These are phyloP conservation scores for Penicillium argentinense DNA, from an alignment of 495 filamentous ascomycete species.

Conservation along the genomic window DNA sequence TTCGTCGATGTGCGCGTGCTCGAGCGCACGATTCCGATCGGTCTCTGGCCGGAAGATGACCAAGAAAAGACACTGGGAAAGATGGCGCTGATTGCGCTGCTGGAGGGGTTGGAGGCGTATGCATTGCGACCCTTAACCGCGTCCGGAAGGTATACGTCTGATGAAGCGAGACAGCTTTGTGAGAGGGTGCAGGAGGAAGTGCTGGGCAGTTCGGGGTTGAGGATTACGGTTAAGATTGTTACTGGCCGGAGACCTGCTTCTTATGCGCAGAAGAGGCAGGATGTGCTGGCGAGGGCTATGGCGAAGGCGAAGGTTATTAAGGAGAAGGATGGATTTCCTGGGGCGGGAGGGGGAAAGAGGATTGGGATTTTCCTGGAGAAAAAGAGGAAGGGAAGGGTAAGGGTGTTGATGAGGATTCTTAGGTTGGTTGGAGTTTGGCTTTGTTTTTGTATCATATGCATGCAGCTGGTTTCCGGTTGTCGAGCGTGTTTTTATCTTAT, in stretches of 20 bases:
- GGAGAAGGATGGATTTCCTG: neutral
- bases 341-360: neutral
- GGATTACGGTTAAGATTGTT: constrained; percentile 52
- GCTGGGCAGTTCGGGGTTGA: constrained; percentile 41
- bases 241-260: constrained; percentile 54
- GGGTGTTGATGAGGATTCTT: neutral
- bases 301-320: constrained; percentile 8
- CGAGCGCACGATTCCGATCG: constrained; percentile 60
- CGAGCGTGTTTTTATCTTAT: neutral
- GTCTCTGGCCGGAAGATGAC: constrained; percentile 52
- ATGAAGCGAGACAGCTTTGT: constrained; percentile 56
- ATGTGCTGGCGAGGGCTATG: constrained; percentile 23
- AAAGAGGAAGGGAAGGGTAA: neutral
- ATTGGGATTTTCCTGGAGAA: neutral
- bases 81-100: constrained; percentile 61
- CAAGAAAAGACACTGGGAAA: constrained; percentile 59
- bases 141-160: constrained; percentile 54
- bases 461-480: constrained; percentile 5
- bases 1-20: constrained; percentile 60
- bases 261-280: constrained; percentile 25
- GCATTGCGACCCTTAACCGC: constrained; percentile 61
- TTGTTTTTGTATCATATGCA: constrained; percentile 3
- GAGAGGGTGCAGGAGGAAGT: constrained; percentile 53
- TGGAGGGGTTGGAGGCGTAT: constrained; percentile 66
- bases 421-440: neutral